Conservation (phyloP, 768 basidiomycete genomes). For the Kwoniella newhampshirensis region DNA sequence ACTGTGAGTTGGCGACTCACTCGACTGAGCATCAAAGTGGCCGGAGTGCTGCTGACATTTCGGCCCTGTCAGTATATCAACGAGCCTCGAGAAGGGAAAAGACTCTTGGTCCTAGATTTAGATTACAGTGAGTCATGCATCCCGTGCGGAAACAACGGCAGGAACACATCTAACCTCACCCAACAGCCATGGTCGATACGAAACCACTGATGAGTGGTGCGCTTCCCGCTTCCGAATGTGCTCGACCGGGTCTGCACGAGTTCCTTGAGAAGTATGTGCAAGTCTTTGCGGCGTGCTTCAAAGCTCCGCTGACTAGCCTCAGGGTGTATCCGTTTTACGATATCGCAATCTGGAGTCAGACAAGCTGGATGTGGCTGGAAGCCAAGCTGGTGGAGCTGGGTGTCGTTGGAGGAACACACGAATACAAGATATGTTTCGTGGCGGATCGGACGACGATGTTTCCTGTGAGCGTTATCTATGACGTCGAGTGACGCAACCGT, state of each 20-base stretch:
- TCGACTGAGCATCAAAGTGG: neutral
- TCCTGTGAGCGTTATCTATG: constrained; percentile 57
- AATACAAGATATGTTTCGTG: constrained; percentile 67
- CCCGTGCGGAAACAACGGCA: no score
- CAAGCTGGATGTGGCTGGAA: constrained; percentile 86
- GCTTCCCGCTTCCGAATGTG: constrained; percentile 76
- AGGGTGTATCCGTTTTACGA: constrained; percentile 77
- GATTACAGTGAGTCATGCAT: constrained; percentile 69
- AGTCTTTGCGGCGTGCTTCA: neutral
- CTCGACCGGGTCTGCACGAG: constrained; percentile 76
- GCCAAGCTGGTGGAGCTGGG: constrained; percentile 81
- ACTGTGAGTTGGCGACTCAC: constrained; percentile 33
- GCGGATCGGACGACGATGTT: constrained; percentile 89
- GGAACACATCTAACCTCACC: no score
- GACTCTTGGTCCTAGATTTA: constrained; percentile 78
- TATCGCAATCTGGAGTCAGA: constrained; percentile 80
- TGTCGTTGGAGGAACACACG: constrained; percentile 70
- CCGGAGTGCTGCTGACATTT: neutral
- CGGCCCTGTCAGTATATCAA: constrained; percentile 65
- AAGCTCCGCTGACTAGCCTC: neutral
- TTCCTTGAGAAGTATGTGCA: constrained; percentile 64
- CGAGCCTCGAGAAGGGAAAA: constrained; percentile 73
- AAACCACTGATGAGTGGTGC: constrained; percentile 79
- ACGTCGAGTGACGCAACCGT: no score
- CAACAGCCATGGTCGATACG: constrained; percentile 80